A percentile compares a stretch with the other conserved stretches of the same genome.
Evolutionary conservation across 805 yeast species (phyloP).

Genomic region (Metschnikowia peoriensis): DNA sequence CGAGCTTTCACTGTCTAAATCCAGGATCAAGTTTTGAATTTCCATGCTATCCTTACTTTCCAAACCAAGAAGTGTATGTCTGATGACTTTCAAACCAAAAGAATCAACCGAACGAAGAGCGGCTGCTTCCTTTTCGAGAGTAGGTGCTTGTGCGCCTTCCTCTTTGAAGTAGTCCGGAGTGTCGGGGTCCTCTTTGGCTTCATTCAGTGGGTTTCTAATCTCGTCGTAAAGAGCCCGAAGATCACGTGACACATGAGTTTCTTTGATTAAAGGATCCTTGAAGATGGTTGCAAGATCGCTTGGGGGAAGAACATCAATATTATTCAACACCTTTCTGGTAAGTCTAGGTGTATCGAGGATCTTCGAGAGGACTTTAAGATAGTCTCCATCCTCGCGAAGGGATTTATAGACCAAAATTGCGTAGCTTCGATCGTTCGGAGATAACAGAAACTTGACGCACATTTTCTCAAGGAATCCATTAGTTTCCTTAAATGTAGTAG

Average conservation of each 20-base stretch:
- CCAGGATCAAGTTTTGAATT: conserved; percentile 26
- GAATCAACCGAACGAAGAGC: conserved; percentile 67
- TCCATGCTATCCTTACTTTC: conserved; percentile 21
- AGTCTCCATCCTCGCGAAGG: conserved; percentile 14
- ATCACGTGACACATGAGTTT: conserved; percentile 35
- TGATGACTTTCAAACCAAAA: conserved; percentile 72
- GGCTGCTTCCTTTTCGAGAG: conserved; percentile 55
- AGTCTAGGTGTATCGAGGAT: conserved; percentile 13
- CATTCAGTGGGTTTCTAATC: conserved; percentile 12
- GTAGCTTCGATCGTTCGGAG: conserved; percentile 54
- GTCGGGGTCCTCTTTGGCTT: conserved; percentile 11
- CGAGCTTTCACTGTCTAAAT: conserved; percentile 27
- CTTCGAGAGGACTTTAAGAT: conserved; percentile 15
- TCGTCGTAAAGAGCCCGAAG: conserved; percentile 31
- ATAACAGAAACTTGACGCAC: conserved; percentile 17
- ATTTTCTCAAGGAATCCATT: conserved; percentile 40
- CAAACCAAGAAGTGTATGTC: conserved; percentile 61
- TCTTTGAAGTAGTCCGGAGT: conserved; percentile 31
- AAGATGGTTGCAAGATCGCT: conserved; percentile 42
- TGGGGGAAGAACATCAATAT: conserved; percentile 53
- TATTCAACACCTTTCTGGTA: conserved; percentile 36
- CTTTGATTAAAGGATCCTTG: conserved; percentile 22
- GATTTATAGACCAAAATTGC: conserved; percentile 56
- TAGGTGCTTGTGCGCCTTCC: conserved; percentile 28
- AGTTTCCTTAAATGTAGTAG: conserved; percentile 41